Conservation (phyloP, 169 alveolate species). For the Cryptosporidium xiaoi region DNA sequence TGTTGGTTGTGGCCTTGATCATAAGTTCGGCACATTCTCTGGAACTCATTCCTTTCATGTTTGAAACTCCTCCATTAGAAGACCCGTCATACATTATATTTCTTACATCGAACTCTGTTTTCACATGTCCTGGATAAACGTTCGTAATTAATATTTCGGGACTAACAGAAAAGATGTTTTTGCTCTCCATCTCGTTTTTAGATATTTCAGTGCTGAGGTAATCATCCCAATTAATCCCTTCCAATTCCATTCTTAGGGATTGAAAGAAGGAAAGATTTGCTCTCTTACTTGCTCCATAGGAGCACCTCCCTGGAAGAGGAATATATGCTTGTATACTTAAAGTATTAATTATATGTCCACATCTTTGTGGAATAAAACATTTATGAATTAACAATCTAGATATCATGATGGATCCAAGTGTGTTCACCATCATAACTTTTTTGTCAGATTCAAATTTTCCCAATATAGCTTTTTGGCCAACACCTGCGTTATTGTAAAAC, state of each 20-base stretch:
- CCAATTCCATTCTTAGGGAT: conserved; percentile 41
- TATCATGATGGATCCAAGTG: conserved; percentile 42
- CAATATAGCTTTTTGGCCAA: conserved; percentile 47
- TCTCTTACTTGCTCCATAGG: conserved; percentile 70
- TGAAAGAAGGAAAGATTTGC: conserved; percentile 45
- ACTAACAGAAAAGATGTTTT: conserved; percentile 13
- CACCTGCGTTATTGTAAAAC: conserved; percentile 60
- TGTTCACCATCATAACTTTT: conserved; percentile 36
- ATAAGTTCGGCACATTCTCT: conserved; percentile 55
- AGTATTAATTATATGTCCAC: conserved; percentile 63
- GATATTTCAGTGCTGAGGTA: conserved; percentile 12
- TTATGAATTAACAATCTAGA: conserved; percentile 24
- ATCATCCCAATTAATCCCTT: conserved; percentile 47
- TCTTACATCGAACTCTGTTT: conserved; percentile 54
- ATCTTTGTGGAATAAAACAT: conserved; percentile 67
- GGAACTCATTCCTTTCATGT: conserved; percentile 43
- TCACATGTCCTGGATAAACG: conserved; percentile 48
- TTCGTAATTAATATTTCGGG: conserved; percentile 56
- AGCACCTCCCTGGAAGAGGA: conserved; percentile 68
- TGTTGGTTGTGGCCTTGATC: conserved; percentile 36
- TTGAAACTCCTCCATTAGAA: not conserved
- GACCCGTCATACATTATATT: conserved; percentile 38
- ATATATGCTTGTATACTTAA: conserved; percentile 52
- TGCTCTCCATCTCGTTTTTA: not conserved
- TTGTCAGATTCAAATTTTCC: conserved; percentile 60